Conservation (phyloP, 1,284 basidiomycete species). For the Somion occarium region DNA sequence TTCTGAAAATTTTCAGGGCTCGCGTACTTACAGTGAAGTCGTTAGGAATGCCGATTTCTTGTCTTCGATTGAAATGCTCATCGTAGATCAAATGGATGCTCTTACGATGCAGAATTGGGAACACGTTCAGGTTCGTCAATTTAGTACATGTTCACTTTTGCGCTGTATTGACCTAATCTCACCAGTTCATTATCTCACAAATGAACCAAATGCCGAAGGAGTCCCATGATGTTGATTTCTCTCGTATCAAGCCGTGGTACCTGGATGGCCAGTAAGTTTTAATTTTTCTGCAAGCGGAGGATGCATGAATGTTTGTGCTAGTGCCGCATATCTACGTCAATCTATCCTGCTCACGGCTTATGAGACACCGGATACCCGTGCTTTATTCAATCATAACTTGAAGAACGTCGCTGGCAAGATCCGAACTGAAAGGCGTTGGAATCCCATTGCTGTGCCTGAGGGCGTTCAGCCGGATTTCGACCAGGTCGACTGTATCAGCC, state of each 20-base stretch:
- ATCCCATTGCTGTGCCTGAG: conserved; percentile 69
- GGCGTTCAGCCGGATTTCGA: conserved; percentile 80
- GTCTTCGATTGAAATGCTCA: conserved; percentile 88
- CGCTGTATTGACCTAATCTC: conserved; percentile 3
- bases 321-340: conserved; percentile 82
- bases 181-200: conserved; percentile 79
- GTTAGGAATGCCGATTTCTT: conserved; percentile 84
- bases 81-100: conserved; percentile 93
- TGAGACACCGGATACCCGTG: conserved; percentile 86
- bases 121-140: conserved; percentile 73
- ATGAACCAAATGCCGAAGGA: conserved; percentile 90
- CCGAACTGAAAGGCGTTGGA: conserved; percentile 62
- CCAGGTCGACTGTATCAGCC: conserved; percentile 69
- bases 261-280: conserved; percentile 81
- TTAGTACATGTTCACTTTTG: not conserved
- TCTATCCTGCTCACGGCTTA: conserved; percentile 85
- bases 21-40: too few species aligned
- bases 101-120: conserved; percentile 99
- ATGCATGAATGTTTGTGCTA: conserved; percentile 33
- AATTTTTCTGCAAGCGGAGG: not conserved
- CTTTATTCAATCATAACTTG: conserved; percentile 69
- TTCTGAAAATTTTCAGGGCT: too few species aligned
- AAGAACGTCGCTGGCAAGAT: conserved; percentile 86
- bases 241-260: conserved; percentile 96
- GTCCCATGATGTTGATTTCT: conserved; percentile 93